Evolutionary conservation across 139 green algal species (phyloP), one percentile per base, ranked within the genome.

Genomic region (Auxenochlorella protothecoides): DNA sequence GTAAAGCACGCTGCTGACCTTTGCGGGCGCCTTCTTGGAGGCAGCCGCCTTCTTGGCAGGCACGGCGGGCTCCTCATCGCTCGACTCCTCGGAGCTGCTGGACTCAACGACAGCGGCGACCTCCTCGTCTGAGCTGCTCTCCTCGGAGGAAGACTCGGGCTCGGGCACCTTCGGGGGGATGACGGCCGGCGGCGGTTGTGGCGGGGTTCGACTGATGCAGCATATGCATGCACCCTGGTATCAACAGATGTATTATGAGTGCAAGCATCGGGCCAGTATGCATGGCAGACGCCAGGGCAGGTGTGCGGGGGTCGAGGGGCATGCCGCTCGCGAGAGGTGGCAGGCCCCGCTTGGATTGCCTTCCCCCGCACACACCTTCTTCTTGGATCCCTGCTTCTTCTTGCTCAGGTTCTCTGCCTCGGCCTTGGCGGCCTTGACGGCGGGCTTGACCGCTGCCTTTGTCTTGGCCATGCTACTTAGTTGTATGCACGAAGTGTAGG

Each of bases 41-140:
- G 68, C 54, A 53, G 72, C 63, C 16, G 68, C 72, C 76, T 80
- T 76, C 66, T 74, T 75, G 16, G 65, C 59, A 12, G 69, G 57
- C 66, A 60, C 68, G 53, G 69, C 61, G 13, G 70, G 62, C 8
- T 71, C 73, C 57, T 83, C 78, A 3, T 77, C 72, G 44, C 69
- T 59, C 13, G 61, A 75, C 70, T 64, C 74, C 54, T 80, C 77
- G 65, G 77, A 74, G 75, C 71, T 68, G 52, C 52, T n/a, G 7
- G 15, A 15, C 71, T 55, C 12, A 4, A 14, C 4, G 12, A 52
- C 51, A 2, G 57, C 14, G 14, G 51, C 3, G 5, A 44, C 59
- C 4, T 75, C 78, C 16, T 72, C 62, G 60, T 59, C 44, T 27
- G 59, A 70, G 70, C 54, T 73, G 5, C 63, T 60, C 56, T 72